Percentiles rank a stretch among this genome's conserved stretches.
Conservation (phyloP, 371 early-diverging fungal genomes). For the Mycotypha africana region DNA sequence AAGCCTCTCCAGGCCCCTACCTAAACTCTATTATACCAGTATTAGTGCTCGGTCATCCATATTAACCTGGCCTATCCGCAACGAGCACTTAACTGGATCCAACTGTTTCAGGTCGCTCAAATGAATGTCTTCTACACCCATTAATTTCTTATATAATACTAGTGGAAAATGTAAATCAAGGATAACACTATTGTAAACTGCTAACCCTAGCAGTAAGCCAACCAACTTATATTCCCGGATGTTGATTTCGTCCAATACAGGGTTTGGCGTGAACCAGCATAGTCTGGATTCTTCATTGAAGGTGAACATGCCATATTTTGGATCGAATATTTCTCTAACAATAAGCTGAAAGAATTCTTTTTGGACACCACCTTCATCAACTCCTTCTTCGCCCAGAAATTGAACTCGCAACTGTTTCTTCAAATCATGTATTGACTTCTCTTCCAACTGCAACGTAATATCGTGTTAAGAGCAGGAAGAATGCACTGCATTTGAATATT, state of each 20-base stretch:
- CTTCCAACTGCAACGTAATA: conserved; percentile 58
- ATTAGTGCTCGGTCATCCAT: too few relatives aligned
- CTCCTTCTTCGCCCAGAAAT: conserved; percentile 86
- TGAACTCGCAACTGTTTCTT: conserved; percentile 85
- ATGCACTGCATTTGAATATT: too few relatives aligned
- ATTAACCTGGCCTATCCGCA: too few relatives aligned
- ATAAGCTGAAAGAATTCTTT: conserved; percentile 94
- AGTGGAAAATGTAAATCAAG: conserved; percentile 76
- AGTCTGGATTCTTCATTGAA: conserved; percentile 79
- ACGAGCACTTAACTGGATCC: conserved; percentile 51
- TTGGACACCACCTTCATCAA: conserved; percentile 92
- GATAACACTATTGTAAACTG: conserved; percentile 76
- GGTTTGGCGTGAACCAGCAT: conserved; percentile 82
- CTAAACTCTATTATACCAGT: conserved; percentile 59
- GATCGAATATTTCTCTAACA: conserved; percentile 87
- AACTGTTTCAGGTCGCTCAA: conserved; percentile 55
- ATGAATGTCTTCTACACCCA: conserved; percentile 44
- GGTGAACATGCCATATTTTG: conserved; percentile 88
- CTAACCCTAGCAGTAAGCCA: conserved; percentile 79
- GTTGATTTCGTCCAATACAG: conserved; percentile 53
- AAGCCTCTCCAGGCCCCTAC: conserved; percentile 58
- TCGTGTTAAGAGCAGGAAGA: too few relatives aligned
- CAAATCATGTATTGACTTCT: conserved; percentile 76
- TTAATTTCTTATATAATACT: conserved; percentile 82
- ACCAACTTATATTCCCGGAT: conserved; percentile 81